Conservation (phyloP, 192 early-diverging fungal species). For the Spizellomyces punctatus region DNA sequence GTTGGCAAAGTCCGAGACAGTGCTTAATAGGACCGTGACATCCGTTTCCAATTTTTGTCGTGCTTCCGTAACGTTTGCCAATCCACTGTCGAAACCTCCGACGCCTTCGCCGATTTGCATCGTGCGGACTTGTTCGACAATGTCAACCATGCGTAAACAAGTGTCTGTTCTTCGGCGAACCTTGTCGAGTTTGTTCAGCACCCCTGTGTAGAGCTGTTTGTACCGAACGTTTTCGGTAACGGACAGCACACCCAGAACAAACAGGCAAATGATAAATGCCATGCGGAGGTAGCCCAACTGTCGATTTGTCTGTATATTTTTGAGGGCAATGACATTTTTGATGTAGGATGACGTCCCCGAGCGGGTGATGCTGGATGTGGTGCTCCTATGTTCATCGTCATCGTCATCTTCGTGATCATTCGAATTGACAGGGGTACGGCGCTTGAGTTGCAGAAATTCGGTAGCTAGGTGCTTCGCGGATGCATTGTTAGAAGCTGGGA, state of each 20-base stretch:
- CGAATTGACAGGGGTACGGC: neutral
- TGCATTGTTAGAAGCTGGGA: neutral
- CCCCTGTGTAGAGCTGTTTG: constrained; percentile 2
- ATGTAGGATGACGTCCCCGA: constrained; percentile 4
- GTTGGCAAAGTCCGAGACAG: neutral
- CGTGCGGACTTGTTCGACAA: constrained; percentile 31
- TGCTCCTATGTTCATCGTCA: constrained; percentile 18
- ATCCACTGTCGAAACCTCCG: constrained; percentile 5
- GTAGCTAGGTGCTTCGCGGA: neutral
- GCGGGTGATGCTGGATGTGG: constrained; percentile 3
- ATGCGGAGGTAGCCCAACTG: constrained; percentile 27
- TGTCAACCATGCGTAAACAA: constrained; percentile 3
- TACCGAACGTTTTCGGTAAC: constrained; percentile 31
- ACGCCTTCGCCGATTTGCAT: constrained; percentile 12
- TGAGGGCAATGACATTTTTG: constrained; percentile 29
- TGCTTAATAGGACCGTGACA: neutral
- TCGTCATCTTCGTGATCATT: neutral
- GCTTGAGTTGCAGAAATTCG: constrained; percentile 12
- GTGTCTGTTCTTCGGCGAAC: constrained; percentile 6
- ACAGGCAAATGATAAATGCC: constrained; percentile 31
- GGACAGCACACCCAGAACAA: constrained; percentile 24
- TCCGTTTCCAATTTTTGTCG: neutral
- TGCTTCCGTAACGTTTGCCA: constrained; percentile 6
- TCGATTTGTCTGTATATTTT: constrained; percentile 31
- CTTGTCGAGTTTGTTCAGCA: constrained; percentile 3